Base-by-base conservation (phyloP, 2,329 filamentous ascomycete species). In the Cladophialophora chaetospira region DNA sequence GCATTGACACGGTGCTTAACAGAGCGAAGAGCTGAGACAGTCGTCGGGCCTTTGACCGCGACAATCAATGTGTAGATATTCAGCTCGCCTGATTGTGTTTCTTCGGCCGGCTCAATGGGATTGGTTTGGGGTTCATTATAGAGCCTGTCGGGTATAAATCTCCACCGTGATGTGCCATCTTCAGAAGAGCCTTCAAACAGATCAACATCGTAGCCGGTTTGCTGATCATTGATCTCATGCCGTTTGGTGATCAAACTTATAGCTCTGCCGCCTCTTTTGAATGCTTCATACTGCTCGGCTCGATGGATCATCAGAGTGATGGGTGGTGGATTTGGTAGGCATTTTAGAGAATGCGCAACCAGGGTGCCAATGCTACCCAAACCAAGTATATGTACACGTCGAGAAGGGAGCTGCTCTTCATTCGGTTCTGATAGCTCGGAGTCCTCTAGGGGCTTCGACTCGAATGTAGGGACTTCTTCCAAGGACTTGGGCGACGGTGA, bases 341-440 rank as follows among this genome's bases (percentile, higher is more conserved):
- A 79, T 19, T 84, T 82, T 9, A 97, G 76, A 19, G 84, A 83
- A 68, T 87, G 86, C 23, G 92, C 91, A 62, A 92, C 84, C 23
- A 97, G 82, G 40, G 84, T 84, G 11, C 91, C 92, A 10, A 96
- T 78, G 68, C 91, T 95, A 31, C 92, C 92, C 9, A 88, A 70
- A 9, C 93, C 92, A 2, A 96, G 75, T 45, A 97, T 80, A 67
- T 94, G 85, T 60, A 96, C 86, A 29, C 86, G 80, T 58, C 76
- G 68, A 33, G 63, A 62, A 10, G 63, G 44, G 6, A 61, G 55
- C 21, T 53, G 54, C 33, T 67, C 63, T 15, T 60, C 54, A 23
- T 62, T 52, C 13, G 55, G 17, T 4, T 60, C 40, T 17, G 45
- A 42, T 13, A 62, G 10, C 8, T 46, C 53, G 6, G 31, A 43